Conservation (phyloP, 768 basidiomycete genomes). For the Amanita exitialis region DNA sequence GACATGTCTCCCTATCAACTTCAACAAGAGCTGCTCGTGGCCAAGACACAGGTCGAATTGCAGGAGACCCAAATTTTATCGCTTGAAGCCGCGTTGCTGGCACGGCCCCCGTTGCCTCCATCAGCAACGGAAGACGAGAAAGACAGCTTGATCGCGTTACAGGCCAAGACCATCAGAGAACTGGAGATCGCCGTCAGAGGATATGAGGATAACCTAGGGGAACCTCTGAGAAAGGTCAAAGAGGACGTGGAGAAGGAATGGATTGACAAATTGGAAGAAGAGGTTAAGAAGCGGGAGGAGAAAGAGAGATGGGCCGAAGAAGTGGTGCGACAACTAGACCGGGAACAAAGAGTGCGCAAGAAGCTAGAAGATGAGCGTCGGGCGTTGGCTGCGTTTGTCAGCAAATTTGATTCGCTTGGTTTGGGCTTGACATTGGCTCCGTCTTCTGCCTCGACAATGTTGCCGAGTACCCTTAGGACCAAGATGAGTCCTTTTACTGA, state of each 20-base stretch:
- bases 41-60: slow-evolving; percentile 67
- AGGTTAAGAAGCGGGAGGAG: slow-evolving; percentile 52
- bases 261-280: slow-evolving; percentile 46
- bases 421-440: slow-evolving; percentile 26
- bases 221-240: slow-evolving; percentile 52
- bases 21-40: slow-evolving; percentile 79
- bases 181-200: slow-evolving; percentile 63
- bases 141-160: slow-evolving; percentile 62
- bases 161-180: slow-evolving; percentile 67
- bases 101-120: slow-evolving; percentile 56
- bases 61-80: slow-evolving; percentile 80
- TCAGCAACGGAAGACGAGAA: slow-evolving; percentile 66
- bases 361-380: slow-evolving; percentile 72
- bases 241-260: slow-evolving; percentile 75
- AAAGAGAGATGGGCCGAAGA: slow-evolving; percentile 68
- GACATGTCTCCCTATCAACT: slow-evolving; percentile 86
- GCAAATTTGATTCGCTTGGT: slow-evolving; percentile 71
- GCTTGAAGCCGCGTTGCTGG: slow-evolving; percentile 65
- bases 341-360: slow-evolving; percentile 61
- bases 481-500: slow-evolving; percentile 3
- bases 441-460: slow-evolving; percentile 24
- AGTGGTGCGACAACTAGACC: slow-evolving; percentile 65
- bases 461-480: neutral
- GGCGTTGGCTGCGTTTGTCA: slow-evolving; percentile 72
- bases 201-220: slow-evolving; percentile 66